Evolutionary conservation across 306 rosid genomes (phyloP), one percentile per base, ranked within the genome.

Genomic region (Quercus wislizeni): DNA sequence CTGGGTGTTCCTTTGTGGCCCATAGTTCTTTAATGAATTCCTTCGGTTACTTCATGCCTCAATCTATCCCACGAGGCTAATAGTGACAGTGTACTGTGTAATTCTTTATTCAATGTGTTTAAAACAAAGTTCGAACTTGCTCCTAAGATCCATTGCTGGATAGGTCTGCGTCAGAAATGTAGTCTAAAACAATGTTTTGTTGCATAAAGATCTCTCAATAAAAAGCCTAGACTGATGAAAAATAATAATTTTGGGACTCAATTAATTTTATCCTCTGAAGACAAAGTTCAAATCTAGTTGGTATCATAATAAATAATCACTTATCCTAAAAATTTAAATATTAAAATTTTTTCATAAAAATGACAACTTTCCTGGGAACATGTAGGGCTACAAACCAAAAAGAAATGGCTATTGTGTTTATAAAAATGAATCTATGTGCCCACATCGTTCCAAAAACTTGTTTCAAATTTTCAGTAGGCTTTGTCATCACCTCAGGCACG

Each of bases 371-470:
- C 23, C 12, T 6, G n/a, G 25, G 2, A 41, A 74, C 20, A 69
- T 70, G 76, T 73, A 20, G 74, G 85, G 80, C 85, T 59, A 73
- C 74, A 67, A 76, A 67, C 54, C 71, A 67, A 57, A 14, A 13
- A 43, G 8, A 41, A 41, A 41, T 41, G 12, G 11, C 46, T 49
- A 49, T 17, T 49, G 15, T 49, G 17, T 49, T 49, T 49, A 49
- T 49, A 10, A 49, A 49, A 12, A 49, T 49, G 54, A 49, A 49
- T 23, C 15, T 23, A 61, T 5, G 57, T 1, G 28, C 49, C 65
- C n/a, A 46, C n/a, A 33, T 35, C 27, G 35, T 67, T 13, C 27
- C 14, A 23, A 9, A 28, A 63, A 63, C 30, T 3, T 59, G 14
- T 23, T 11, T 59, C 6, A 23, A 59, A 8, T 23, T 59, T 59